These are phyloP conservation scores for Dothidotthia symphoricarpi DNA, from an alignment of 2,329 filamentous ascomycete genomes.

Conservation along the genomic window DNA sequence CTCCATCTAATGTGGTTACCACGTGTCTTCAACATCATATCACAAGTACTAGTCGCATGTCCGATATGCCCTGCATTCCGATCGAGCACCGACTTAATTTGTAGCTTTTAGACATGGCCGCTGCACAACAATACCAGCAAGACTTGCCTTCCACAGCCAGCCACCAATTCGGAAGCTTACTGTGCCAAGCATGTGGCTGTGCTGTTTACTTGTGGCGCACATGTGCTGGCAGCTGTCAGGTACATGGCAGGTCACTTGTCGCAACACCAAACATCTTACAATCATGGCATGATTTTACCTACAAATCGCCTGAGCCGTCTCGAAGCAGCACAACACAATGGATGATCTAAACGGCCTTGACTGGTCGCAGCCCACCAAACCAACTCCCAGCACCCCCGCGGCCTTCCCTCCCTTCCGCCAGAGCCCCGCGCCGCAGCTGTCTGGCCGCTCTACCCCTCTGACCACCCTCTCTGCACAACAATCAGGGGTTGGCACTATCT, in stretches of 20 bases:
- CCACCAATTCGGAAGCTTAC: no score
- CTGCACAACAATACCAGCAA: no score
- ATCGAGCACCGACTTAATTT: no score
- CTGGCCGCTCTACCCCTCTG: constrained; percentile 42
- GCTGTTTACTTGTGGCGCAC: no score
- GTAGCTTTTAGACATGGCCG: no score
- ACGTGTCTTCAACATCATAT: no score
- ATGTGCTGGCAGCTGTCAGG: no score
- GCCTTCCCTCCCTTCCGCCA: constrained; percentile 39
- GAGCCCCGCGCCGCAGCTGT: constrained; percentile 41
- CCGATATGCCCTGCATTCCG: no score
- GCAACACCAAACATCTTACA: constrained; percentile 6
- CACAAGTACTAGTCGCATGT: no score
- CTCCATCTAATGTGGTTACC: no score
- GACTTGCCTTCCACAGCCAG: no score
- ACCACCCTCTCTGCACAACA: constrained; percentile 40
- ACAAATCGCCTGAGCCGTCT: constrained; percentile 6
- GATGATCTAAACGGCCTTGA: constrained; percentile 52
- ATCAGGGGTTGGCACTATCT: constrained; percentile 38
- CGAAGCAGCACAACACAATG: constrained; percentile 35
- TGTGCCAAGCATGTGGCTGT: no score
- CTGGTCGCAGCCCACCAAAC: constrained; percentile 43
- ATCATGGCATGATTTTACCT: constrained; percentile 23
- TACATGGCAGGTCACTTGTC: background rate
- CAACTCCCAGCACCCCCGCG: constrained; percentile 28